Evolutionary conservation across 305 asterid genomes (phyloP), one percentile per base, ranked within the genome.

Genomic region (Ruellia speciosa): DNA sequence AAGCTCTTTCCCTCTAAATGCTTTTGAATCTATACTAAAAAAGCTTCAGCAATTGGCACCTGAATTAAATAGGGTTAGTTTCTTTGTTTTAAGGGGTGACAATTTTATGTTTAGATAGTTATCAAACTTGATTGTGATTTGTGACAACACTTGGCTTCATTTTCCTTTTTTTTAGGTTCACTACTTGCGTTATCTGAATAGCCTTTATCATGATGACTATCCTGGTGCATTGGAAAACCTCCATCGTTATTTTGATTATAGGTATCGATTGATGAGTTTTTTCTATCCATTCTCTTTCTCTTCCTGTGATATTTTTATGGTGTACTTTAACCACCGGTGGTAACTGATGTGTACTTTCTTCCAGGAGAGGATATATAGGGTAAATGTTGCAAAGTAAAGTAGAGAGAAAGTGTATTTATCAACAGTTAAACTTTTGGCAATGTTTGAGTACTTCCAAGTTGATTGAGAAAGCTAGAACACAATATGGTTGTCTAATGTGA

Each of bases 201-300:
- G 68, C 73, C 94, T 87, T 61, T 73, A 90, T 71, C 98, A 87
- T 59, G 94, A 87, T 67, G 95, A 87, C 76, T 87, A 81, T 73
- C 92, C 81, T 34, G 79, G 82, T 33, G 94, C 95, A 62, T 59
- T 90, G 86, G 96, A 87, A 66, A 85, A 85, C 73, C 89, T 90
- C 66, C 95, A 87, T 64, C 96, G 94, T 45, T 90, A 90, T 70
- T 90, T 90, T 80, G 98, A 90, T 76, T 88, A 90, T 77, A 87
- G 97, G 97, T 90, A 84, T 58, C 61, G 47, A 73, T 72, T 70
- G 65, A 59, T 67, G 63, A 24, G 2, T 24, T 54, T 45, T 62
- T 41, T 54, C 16, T 31, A 34, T 9, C 40, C 43, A 54, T 51
- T 51, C 52, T 13, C 52, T 60, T 54, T 3, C 16, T 13, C 16